Base-by-base conservation (phyloP, 257 asterid genomes). In the Rhazya stricta region DNA sequence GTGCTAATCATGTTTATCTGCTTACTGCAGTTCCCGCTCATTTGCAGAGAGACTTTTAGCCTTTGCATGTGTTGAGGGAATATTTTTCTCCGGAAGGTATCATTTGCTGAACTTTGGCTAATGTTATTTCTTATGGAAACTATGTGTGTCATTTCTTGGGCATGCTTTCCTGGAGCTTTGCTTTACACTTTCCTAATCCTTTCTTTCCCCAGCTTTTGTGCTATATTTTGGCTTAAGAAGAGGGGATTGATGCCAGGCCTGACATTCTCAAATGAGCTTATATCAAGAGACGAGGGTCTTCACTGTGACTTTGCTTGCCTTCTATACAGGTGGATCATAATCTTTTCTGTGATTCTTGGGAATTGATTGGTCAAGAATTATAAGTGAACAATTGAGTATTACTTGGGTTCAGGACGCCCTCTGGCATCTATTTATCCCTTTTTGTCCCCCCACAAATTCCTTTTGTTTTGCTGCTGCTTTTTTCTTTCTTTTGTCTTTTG, bases 301-400 rank as follows among this genome's bases (percentile, higher is more conserved):
- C 97, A 91, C 83, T 87, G 95, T 30, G 96, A 91, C 84, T 91
- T 91, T 50, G 97, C 95, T 66, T 91, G 96, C 89, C 93, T 91
- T 65, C 83, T 90, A 2, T 90, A 90, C 80, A 72, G 92, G 97
- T 86, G 68, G 29, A 36, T 60, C 42, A 66, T 71, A 73, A 36
- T 51, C 39, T 25, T 53, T 25, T 7, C 18, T 56, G 56, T 34
- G 32, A 32, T 57, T 41, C 42, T 41, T 68, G 23, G 9, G 39
- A 13, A 29, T 27, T 56, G 12, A 42, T 57, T 45, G 60, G 39
- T 29, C 69, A 19, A 45, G 18, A 29, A 69, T 58, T 58, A 30
- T 25, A 54, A 19, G 8, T 58, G 66, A 6, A 21, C 57, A 21
- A 18, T 42, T 18, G 34, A 18, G 25, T 13, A 30, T 10, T 42